Evolutionary conservation across 306 rosid genomes (phyloP), one percentile per base, ranked within the genome.

Genomic region (Pueraria montana): DNA sequence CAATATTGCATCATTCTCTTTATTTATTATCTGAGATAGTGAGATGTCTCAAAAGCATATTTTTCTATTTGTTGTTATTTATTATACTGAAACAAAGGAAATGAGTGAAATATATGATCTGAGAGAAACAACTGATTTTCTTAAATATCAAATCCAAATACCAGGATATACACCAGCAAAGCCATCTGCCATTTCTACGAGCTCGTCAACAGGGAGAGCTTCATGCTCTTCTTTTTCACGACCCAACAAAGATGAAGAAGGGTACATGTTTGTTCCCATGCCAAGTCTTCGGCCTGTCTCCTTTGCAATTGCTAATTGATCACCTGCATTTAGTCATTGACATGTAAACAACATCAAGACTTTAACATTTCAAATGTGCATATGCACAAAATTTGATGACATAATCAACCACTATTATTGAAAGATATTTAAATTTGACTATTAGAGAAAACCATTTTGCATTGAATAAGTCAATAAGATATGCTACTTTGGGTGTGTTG

Each of bases 211-310:
- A 13, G 98, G 95, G 34, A 94, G 90, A 75, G 91, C 94, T 87
- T 92, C 98, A 49, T 86, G 18, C 75, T 89, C 94, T 45, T 92
- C 92, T 83, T 79, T 88, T 17, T 89, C 45, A 14, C 85, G 97
- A 5, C 90, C 91, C 23, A 94, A 84, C 88, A 94, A 87, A 58
- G 98, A 92, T 62, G 98, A 92, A 49, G 98, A 94, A 26, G 98
- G 98, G 79, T 94, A 94, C 98, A 94, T 92, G 80, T 94, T 94
- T 83, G 98, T 94, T 55, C 98, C 98, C 98, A 94, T 94, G 48
- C 98, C 98, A 79, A 94, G 98, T 83, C 98, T 83, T 79, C 94
- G 79, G 12, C 98, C 98, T 2, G 98, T 94, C 87, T 94, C 98
- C 86, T 94, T 92, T 42, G 97, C 98, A 82, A 94, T 94, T 30